phyloP scores from a whole-genome alignment of 2,329 filamentous ascomycete genomes.

The Helotiales sp. region DNA sequence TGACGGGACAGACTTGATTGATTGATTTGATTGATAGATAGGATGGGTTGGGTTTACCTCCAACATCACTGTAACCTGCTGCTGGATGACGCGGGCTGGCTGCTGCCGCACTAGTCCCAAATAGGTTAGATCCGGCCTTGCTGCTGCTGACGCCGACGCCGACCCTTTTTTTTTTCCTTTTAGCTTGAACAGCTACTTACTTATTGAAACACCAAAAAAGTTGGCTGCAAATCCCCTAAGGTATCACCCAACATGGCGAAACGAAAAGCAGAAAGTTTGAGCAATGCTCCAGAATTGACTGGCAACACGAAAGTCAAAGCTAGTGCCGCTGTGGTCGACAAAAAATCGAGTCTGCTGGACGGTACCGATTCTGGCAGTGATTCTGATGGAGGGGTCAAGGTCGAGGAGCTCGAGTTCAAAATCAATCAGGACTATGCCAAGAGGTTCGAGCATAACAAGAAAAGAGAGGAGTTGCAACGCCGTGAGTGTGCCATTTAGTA shows the following conservation, averaged over 20 bases:
- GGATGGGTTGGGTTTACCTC: too few species aligned
- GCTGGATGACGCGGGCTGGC: not conserved
- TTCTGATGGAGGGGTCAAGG: conserved; percentile 44
- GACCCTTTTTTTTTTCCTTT: not conserved
- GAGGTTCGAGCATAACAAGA: conserved; percentile 96
- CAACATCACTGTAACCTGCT: too few species aligned
- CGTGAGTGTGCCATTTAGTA: conserved; percentile 51
- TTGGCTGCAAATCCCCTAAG: not conserved
- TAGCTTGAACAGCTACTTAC: not conserved
- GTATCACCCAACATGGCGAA: conserved; percentile 39
- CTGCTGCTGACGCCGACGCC: not conserved
- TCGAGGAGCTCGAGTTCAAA: conserved; percentile 60
- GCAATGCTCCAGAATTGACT: conserved; percentile 24
- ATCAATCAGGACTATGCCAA: conserved; percentile 91
- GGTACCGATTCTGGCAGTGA: conserved; percentile 49
- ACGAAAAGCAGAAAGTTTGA: conserved; percentile 42
- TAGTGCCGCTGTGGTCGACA: conserved; percentile 14
- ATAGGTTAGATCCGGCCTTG: not conserved
- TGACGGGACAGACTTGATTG: not conserved
- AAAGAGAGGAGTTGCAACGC: conserved; percentile 82
- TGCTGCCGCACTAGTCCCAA: not conserved
- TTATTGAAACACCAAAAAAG: not conserved
- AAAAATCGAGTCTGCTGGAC: conserved; percentile 51
- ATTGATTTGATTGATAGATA: too few species aligned
- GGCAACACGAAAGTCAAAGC: conserved; percentile 41